These are phyloP conservation scores for Xylariaceae sp. DNA, from an alignment of 2,329 filamentous ascomycete genomes.

Conservation along the genomic window DNA sequence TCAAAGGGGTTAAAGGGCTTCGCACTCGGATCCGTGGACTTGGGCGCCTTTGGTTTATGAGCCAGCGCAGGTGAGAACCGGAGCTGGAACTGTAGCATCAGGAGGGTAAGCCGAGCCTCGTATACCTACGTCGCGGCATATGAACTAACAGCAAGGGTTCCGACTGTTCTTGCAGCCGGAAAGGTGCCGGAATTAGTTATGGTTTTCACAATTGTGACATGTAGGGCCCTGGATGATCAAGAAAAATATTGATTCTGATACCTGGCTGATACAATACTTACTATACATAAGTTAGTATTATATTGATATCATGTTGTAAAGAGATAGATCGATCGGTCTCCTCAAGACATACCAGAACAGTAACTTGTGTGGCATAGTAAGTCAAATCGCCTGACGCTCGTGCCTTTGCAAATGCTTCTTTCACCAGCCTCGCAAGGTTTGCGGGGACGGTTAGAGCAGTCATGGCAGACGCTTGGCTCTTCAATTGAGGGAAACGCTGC, in stretches of 20 bases:
- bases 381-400: conserved; percentile 45
- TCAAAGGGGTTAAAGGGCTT: conserved; percentile 62
- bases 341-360: conserved; percentile 33
- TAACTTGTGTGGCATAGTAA: conserved; percentile 53
- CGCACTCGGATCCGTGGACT: conserved; percentile 35
- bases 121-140: not conserved
- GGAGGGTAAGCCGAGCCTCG: conserved; percentile 3
- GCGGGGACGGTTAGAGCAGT: conserved; percentile 37
- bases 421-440: conserved; percentile 50
- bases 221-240: not conserved
- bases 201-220: no score
- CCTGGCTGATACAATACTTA: not conserved
- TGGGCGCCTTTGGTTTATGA: conserved; percentile 56
- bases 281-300: not conserved
- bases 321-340: no score
- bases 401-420: conserved; percentile 45
- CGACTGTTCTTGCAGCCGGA: conserved; percentile 22
- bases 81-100: conserved; percentile 60
- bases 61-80: conserved; percentile 67
- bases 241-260: not conserved
- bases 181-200: no score
- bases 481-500: no score
- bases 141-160: conserved; percentile 21
- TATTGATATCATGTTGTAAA: not conserved
- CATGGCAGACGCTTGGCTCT: conserved; percentile 27